Evolutionary conservation across 345 rosid species (phyloP).

Genomic region (Draba incana): DNA sequence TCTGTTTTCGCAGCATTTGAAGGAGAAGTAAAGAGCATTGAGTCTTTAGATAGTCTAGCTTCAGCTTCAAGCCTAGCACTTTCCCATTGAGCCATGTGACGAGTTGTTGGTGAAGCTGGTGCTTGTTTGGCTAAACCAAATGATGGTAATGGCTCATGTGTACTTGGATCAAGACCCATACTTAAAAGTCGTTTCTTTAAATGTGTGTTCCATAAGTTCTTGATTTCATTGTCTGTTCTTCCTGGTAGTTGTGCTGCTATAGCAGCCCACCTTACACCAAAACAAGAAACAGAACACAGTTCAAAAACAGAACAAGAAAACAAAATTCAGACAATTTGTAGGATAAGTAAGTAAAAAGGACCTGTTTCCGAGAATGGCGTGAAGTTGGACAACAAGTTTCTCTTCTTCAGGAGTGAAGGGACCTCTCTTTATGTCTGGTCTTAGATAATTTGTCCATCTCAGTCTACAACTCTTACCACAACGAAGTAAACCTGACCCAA

Average conservation of each 20-base stretch:
- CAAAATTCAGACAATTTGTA: neutral
- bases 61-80: conserved; percentile 98
- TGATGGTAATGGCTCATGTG: conserved; percentile 67
- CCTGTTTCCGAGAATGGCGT: conserved; percentile 97
- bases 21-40: conserved; percentile 49
- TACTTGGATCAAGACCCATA: conserved; percentile 88
- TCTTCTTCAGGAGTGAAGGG: conserved; percentile 91
- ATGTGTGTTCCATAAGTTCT: conserved; percentile 98
- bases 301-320: neutral
- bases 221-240: conserved; percentile 95
- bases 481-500: conserved; percentile 69
- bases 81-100: conserved; percentile 99
- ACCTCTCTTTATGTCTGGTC: conserved; percentile 95
- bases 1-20: conserved; percentile 37
- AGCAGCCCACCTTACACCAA: conserved; percentile 83
- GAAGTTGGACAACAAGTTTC: conserved; percentile 91
- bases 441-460: conserved; percentile 92
- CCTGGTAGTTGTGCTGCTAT: conserved; percentile 94
- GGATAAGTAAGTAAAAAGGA: conserved; percentile 20
- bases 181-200: conserved; percentile 78
- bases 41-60: conserved; percentile 81
- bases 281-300: neutral
- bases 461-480: conserved; percentile 99
- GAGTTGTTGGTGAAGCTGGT: conserved; percentile 66
- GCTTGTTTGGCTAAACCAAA: conserved; percentile 48